Base-by-base conservation (phyloP, 306 rosid genomes). In the Arachis stenosperma region DNA sequence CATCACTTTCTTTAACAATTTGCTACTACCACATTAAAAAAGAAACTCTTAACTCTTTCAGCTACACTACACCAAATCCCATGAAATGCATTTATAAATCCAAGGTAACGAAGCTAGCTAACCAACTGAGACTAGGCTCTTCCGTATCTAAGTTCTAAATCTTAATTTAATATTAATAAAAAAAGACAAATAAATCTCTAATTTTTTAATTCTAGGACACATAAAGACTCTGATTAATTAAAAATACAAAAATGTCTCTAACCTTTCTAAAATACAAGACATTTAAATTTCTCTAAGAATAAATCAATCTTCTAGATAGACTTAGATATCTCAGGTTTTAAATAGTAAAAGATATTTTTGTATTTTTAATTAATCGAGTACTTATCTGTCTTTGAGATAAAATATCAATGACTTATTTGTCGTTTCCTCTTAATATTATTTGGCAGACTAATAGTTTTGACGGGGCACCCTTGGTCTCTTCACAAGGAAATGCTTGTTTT, bases 31-130 rank as follows among this genome's bases (percentile, higher is more conserved):
- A 6, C 58, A 58, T 29, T 67, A 61, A 74, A 61, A 62, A 52
- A 52, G 17, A 36, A 50, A 54, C 65, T 54, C 56, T 36, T 39
- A 69, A 61, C 71, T 63, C 64, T 65, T 75, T 78, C 60, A 63
- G 84, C 70, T 62, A 62, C 69, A 85, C 74, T 88, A 64, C 67
- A 85, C 61, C 37, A 33, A 33, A 33, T 33, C 37, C 55, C 76
- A 61, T 70, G 63, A 64, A 63, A 75, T 37, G 52, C 52, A 72
- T 15, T 42, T 46, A 63, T 65, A 55, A 75, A 69, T 62, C 39
- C 30, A 48, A 71, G 9, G 79, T 68, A 55, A 14, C 4, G n/a
- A 11, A 48, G 11, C 63, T 41, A 58, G 61, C 43, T 70, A 50
- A 39, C 64, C 79, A 78, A 22, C 22, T 52, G 8, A n/a, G 73